Conservation (phyloP, 495 filamentous ascomycete species). For the Lichenothelia convexa region DNA sequence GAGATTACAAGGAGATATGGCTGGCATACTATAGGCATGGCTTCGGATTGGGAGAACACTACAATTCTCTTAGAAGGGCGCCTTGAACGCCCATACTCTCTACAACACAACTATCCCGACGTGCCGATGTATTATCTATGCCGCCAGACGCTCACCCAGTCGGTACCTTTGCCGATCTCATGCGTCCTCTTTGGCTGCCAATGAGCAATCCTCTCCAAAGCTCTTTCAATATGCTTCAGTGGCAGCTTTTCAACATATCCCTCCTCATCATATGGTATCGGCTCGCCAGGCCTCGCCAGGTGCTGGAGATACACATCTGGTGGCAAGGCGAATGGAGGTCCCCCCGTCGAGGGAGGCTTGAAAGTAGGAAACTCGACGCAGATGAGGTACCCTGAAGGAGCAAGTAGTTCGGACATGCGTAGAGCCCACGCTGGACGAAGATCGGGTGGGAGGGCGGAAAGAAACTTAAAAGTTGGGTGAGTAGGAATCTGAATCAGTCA, state of each 20-base stretch:
- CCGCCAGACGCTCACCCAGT: constrained; percentile 36
- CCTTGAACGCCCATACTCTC: constrained; percentile 10
- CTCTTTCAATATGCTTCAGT: constrained; percentile 22
- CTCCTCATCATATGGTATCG: constrained; percentile 40
- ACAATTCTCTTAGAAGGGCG: constrained; percentile 60
- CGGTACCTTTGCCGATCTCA: constrained; percentile 39
- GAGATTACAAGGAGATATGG: constrained; percentile 48
- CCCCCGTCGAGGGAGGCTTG: constrained; percentile 40
- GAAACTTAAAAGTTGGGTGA: constrained; percentile 35
- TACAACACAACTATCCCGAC: not conserved
- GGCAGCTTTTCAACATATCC: constrained; percentile 32
- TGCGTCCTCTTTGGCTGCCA: constrained; percentile 55
- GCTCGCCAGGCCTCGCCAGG: constrained; percentile 43
- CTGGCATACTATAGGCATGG: constrained; percentile 86
- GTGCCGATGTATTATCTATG: constrained; percentile 9
- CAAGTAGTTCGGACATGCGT: constrained; percentile 44
- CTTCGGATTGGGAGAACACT: constrained; percentile 89
- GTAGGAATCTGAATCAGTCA: not conserved
- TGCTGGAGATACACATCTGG: constrained; percentile 47
- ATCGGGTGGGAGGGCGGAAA: constrained; percentile 51
- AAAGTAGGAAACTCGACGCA: constrained; percentile 68
- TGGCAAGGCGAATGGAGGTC: constrained; percentile 52
- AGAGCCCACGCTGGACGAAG: constrained; percentile 53
- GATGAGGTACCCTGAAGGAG: constrained; percentile 37
- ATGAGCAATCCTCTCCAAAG: constrained; percentile 40